Evolutionary conservation across 2,329 filamentous ascomycete species (phyloP), one percentile per base, ranked within the genome.

Genomic region (Thielaviopsis ethacetica): DNA sequence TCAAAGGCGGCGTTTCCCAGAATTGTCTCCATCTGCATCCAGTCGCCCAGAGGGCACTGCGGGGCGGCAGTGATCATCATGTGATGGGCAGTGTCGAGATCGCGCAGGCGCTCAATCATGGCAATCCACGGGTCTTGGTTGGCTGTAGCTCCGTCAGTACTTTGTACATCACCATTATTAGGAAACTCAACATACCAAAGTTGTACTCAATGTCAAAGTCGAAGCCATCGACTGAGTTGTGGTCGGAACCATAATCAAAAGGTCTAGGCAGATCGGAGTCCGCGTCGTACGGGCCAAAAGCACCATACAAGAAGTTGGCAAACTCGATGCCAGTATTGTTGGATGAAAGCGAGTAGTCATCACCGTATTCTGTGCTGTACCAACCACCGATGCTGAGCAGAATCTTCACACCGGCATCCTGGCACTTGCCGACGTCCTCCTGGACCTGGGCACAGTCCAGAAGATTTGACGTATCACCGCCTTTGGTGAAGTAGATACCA

Each of bases 31-130:
- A 73, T 67, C 57, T 68, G 63, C 56, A 69, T 69, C 53, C 63
- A 67, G 1, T 53, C 9, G 9, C 59, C 54, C 30, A 67, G 67
- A 22, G 70, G 69, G 64, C 75, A 77, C 62, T 77, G 72, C 22
- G 75, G 75, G 27, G 74, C 73, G 59, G 68, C 74, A 5, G 73
- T 72, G 54, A 78, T 69, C 63, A 71, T 67, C 49, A 72, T 59
- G 1, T 53, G 3, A 64, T 61, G 30, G 34, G 62, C 60, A 1
- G 65, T 60, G 59, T 68, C 66, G 19, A 68, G 66, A 10, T 59
- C 41, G 44, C 71, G 72, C 55, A 74, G 65, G 30, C 59, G 64
- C 26, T 73, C 63, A 49, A 71, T 67, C 68, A 74, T 71, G 60
- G 65, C 65, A 56, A 74, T 68, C 62, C 70, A 73, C 15, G 71